Conservation (phyloP, 2,329 filamentous ascomycete species). For the Parasarocladium wereldwijsianum region DNA sequence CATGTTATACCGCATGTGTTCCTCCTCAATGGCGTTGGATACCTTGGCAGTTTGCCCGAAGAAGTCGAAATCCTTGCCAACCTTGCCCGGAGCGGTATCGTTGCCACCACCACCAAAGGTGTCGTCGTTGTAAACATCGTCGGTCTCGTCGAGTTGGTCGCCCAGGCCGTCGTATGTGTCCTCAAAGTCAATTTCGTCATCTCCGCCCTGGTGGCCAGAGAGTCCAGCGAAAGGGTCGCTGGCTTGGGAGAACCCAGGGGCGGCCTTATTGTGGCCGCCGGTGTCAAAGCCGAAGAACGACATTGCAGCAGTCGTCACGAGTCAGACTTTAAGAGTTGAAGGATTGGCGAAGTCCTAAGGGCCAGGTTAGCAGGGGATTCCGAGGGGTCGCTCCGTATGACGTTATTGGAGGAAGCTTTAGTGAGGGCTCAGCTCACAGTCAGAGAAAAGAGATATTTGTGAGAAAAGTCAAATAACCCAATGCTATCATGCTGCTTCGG, state of each 20-base stretch:
- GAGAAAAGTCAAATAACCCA: conserved; percentile 17
- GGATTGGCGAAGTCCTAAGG: conserved; percentile 6
- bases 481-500: conserved; percentile 27
- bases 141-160: conserved; percentile 77
- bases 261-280: conserved; percentile 46
- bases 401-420: background rate
- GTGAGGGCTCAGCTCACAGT: conserved; percentile 18
- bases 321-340: conserved; percentile 8
- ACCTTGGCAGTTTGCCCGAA: conserved; percentile 86
- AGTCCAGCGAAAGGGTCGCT: conserved; percentile 83
- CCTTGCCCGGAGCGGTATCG: conserved; percentile 24
- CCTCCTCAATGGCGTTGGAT: conserved; percentile 73
- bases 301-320: conserved; percentile 47
- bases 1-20: conserved; percentile 71
- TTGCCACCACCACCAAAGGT: conserved; percentile 52
- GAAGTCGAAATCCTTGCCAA: conserved; percentile 95
- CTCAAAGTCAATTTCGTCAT: conserved; percentile 63
- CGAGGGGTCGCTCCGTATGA: too few relatives aligned
- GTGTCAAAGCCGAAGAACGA: conserved; percentile 87
- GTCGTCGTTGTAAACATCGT: conserved; percentile 93
- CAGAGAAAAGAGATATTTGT: conserved; percentile 21
- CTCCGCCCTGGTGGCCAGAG: conserved; percentile 45
- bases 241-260: conserved; percentile 67
- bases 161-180: conserved; percentile 95
- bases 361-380: background rate